Base-by-base conservation (phyloP, 257 asterid genomes). In the Nicotiana paniculata region DNA sequence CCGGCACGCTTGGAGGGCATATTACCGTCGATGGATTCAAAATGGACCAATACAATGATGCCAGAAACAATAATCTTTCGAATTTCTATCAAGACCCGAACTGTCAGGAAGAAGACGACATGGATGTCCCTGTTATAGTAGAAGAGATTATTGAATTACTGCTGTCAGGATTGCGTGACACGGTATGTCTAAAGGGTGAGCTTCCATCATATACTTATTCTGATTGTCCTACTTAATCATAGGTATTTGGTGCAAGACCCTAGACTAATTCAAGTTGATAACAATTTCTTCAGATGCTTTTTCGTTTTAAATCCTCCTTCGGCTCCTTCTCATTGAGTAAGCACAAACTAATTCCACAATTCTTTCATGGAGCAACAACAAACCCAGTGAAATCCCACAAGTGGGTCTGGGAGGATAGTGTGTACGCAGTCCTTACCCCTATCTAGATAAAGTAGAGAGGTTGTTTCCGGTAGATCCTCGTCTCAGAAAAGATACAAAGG, bases 111-210 rank as follows among this genome's bases (percentile, higher is more conserved):
- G 97, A 95, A 90, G 99, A 92, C 85, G 95, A 90, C 70, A 89
- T 92, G 92, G 99, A 91, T 87, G 93, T 95, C 80, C 99, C 98
- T 78, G 99, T 91, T 80, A 86, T 88, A 32, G 83, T 92, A 66
- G 99, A 93, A 91, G 98, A 95, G 84, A 86, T 92, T 64, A 91
- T 92, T 64, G 97, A 92, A 85, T 88, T 90, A 84, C 75, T 95
- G 86, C 88, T 90, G 79, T 90, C 95, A 81, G 98, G 97, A 82
- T 86, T 95, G 89, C 85, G 91, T 86, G 99, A 95, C 82, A 90
- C 95, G 91, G 99, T 95, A 90, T 85, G 93, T 86, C 51, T 64
- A 82, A 85, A 82, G 82, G 85, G 85, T 89, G 83, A 81, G 81
- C 81, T 84, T 83, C 87, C 61, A 67, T 66, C 35, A 32, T 82